Conservation (phyloP, 805 yeast species). For the Pichia eremophila region DNA sequence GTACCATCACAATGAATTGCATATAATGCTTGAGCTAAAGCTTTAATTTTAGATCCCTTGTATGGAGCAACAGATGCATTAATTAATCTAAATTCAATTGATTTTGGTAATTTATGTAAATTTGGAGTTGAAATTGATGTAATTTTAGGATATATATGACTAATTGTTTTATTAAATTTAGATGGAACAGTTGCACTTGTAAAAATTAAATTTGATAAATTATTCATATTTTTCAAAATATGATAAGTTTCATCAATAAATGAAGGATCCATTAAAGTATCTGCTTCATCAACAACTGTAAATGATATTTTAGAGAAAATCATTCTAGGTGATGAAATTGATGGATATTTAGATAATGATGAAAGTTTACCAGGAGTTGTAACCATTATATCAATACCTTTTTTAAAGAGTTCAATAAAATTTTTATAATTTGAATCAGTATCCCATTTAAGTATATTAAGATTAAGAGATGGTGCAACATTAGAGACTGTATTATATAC, state of each 20-base stretch:
- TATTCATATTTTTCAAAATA: slow-evolving; percentile 38
- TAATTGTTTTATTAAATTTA: slow-evolving; percentile 56
- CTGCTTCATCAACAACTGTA: slow-evolving; percentile 88
- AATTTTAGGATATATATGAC: slow-evolving; percentile 53
- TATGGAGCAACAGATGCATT: slow-evolving; percentile 75
- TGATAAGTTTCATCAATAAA: slow-evolving; percentile 59
- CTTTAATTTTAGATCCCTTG: slow-evolving; percentile 73
- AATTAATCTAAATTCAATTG: slow-evolving; percentile 61
- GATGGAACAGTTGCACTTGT: slow-evolving; percentile 89
- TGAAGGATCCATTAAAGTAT: slow-evolving; percentile 76
- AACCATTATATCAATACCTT: slow-evolving; percentile 66
- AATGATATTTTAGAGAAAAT: slow-evolving; percentile 39
- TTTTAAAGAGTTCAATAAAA: slow-evolving; percentile 37
- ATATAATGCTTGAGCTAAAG: slow-evolving; percentile 79
- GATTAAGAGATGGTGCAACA: slow-evolving; percentile 27
- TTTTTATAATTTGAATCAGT: slow-evolving; percentile 45
- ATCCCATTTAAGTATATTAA: slow-evolving; percentile 53
- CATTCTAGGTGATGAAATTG: slow-evolving; percentile 26
- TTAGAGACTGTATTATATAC: slow-evolving; percentile 41
- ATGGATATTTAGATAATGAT: slow-evolving; percentile 24
- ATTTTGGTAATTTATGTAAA: slow-evolving; percentile 74
- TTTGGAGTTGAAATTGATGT: slow-evolving; percentile 67
- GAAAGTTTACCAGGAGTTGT: slow-evolving; percentile 76
- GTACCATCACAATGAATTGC: slow-evolving; percentile 80
- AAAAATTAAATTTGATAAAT: slow-evolving; percentile 55